These are phyloP conservation scores for Sarcodon aspratus DNA, from an alignment of 768 basidiomycete species.

Conservation along the genomic window DNA sequence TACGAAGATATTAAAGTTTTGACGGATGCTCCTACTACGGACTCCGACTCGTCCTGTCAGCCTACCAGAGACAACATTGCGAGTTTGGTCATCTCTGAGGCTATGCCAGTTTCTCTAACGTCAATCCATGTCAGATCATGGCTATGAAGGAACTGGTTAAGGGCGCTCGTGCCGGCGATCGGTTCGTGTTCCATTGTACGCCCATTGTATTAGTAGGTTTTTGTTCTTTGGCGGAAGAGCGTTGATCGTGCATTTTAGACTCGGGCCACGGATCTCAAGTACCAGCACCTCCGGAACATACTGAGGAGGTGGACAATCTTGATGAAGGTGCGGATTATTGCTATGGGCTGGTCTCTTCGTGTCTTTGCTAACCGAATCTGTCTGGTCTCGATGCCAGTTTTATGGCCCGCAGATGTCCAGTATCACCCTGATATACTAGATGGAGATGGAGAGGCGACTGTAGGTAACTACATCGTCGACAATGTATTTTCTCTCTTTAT, in stretches of 20 bases:
- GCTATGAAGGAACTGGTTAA: constrained; percentile 33
- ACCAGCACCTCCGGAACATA: constrained; percentile 20
- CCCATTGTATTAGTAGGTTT: not conserved
- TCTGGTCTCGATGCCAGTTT: constrained; percentile 4
- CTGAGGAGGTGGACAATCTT: constrained; percentile 36
- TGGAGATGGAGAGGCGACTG: not conserved
- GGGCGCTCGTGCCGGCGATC: constrained; percentile 33
- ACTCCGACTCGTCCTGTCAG: constrained; percentile 18
- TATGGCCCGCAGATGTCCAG: constrained; percentile 11
- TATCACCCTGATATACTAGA: not conserved
- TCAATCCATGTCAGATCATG: constrained; percentile 17
- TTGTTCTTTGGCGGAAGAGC: not conserved
- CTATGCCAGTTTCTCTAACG: not conserved
- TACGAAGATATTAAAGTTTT: constrained; percentile 30
- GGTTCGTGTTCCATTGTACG: constrained; percentile 49
- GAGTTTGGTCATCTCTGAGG: constrained; percentile 6
- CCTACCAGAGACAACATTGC: constrained; percentile 38
- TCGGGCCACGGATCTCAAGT: constrained; percentile 41
- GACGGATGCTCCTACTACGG: constrained; percentile 20
- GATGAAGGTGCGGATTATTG: constrained; percentile 34
- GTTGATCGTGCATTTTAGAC: constrained; percentile 16
- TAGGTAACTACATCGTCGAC: constrained; percentile 14
- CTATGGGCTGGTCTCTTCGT: not conserved
- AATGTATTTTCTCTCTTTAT: constrained; percentile 9
- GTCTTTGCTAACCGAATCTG: not conserved